phyloP scores from a whole-genome alignment of 345 rosid genomes.

The Gossypium stocksii region DNA sequence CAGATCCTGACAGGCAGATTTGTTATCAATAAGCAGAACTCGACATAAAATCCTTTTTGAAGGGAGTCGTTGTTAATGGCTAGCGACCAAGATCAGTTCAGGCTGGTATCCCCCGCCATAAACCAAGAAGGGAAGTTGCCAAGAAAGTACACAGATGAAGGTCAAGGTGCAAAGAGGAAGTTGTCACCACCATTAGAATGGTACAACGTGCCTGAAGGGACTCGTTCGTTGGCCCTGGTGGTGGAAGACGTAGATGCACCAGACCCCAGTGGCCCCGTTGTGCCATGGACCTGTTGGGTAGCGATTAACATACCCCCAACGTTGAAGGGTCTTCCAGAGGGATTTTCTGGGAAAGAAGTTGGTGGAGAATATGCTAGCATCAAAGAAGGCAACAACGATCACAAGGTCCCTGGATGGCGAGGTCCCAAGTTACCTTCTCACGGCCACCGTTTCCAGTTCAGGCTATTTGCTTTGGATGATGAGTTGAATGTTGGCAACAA shows the following conservation, averaged over 20 bases:
- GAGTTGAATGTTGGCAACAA: constrained; percentile 51
- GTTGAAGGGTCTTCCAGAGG: constrained; percentile 67
- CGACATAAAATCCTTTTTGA: background rate
- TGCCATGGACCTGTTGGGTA: constrained; percentile 84
- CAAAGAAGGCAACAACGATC: constrained; percentile 68
- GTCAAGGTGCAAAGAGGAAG: constrained; percentile 58
- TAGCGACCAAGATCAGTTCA: constrained; percentile 30
- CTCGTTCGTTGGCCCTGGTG: constrained; percentile 60
- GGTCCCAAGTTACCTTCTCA: constrained; percentile 53
- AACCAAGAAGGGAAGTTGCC: constrained; percentile 57
- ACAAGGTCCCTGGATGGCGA: constrained; percentile 76
- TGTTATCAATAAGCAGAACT: background rate
- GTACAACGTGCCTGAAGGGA: constrained; percentile 70
- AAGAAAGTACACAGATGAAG: constrained; percentile 63
- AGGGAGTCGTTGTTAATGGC: background rate
- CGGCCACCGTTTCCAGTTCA: constrained; percentile 64
- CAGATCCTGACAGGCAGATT: background rate
- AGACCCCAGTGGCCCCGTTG: constrained; percentile 51
- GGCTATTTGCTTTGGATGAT: constrained; percentile 63
- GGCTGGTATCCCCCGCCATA: constrained; percentile 52
- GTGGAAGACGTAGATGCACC: constrained; percentile 81
- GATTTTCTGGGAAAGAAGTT: constrained; percentile 50
- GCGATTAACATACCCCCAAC: constrained; percentile 59
- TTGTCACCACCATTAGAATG: constrained; percentile 65
- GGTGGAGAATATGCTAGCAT: constrained; percentile 38